Evolutionary conservation across 768 basidiomycete genomes (phyloP), one percentile per base, ranked within the genome.

Genomic region (Termitomyces sp.): DNA sequence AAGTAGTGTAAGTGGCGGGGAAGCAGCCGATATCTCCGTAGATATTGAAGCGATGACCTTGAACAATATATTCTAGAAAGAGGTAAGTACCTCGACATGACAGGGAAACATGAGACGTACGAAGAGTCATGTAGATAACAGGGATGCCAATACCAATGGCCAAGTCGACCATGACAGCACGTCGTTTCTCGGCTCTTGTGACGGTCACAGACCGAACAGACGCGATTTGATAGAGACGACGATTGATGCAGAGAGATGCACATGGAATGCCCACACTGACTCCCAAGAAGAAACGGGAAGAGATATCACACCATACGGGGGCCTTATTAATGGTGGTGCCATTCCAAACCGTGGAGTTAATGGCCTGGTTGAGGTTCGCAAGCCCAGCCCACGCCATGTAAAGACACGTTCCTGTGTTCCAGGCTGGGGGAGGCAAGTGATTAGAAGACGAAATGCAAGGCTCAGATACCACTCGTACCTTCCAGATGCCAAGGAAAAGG

Each of bases 301-400:
- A 79, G 66, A 84, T 80, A 67, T 90, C 87, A 67, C 88, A 90
- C 86, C 86, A 90, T 7, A 83, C 75, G 7, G 85, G 85, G 7
- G 84, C 80, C 66, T 67, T 73, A 66, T 86, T 82, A 50, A 81
- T 75, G 9, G 79, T 79, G 67, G 82, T 88, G 22, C 81, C 75
- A 60, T 76, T 76, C 92, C 92, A 94, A 13, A 92, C 68, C 44
- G 92, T 74, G 3, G 86, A 80, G 74, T 93, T 89, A 65, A 92
- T 73, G 66, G 83, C 86, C 52, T 78, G 72, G 55, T 80, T 80
- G 48, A 92, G 79, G 69, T 85, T 87, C 16, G 75, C 76, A 8
- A 84, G 55, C 1, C 80, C 84, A 7, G 80, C 78, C 92, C 91
- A 93, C 38, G 77, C 61, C 76, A 93, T 92, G 76, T 84, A 88